Percentiles rank a stretch among this genome's conserved stretches.
phyloP scores from a whole-genome alignment of 2,329 filamentous ascomycete species.

The Pyrenochaeta sp. region DNA sequence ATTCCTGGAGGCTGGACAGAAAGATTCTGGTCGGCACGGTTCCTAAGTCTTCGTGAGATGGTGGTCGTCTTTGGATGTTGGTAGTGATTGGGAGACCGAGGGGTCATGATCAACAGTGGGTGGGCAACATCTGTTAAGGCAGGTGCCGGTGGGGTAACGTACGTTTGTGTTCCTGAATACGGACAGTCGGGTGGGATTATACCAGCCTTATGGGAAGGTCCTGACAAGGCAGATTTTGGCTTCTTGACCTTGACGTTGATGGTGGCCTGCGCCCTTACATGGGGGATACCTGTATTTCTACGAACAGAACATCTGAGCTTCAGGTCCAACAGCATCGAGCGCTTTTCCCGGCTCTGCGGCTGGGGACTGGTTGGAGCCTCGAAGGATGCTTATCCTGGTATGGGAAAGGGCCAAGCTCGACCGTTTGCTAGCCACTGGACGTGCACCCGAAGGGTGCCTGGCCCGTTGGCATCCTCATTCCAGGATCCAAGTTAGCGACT shows the following conservation, averaged over 20 bases:
- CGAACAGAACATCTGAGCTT: conserved; percentile 41
- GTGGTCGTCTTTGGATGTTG: conserved; percentile 36
- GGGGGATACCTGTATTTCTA: conserved; percentile 43
- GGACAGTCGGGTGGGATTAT: conserved; percentile 31
- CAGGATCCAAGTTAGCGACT: conserved; percentile 29
- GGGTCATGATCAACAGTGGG: conserved; percentile 44
- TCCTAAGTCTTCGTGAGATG: conserved; percentile 47
- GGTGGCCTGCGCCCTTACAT: conserved; percentile 44
- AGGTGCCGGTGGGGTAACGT: conserved; percentile 44
- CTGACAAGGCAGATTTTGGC: conserved; percentile 44
- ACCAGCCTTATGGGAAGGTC: conserved; percentile 39
- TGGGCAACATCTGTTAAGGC: conserved; percentile 36
- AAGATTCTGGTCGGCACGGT: conserved; percentile 36
- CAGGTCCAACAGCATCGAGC: conserved; percentile 39
- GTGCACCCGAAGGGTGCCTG: conserved; percentile 35
- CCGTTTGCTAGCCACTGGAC: conserved; percentile 45
- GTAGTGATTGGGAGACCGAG: conserved; percentile 36
- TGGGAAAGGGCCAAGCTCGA: conserved; percentile 43
- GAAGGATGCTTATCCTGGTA: conserved; percentile 45
- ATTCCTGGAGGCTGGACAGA: conserved; percentile 41
- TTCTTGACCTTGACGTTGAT: conserved; percentile 34
- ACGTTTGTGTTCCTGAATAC: conserved; percentile 40
- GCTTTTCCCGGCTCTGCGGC: conserved; percentile 47
- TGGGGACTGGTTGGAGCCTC: conserved; percentile 47
- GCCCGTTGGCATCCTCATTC: conserved; percentile 33